A percentile compares a stretch with the other conserved stretches of the same genome.
Evolutionary conservation across 192 early-diverging fungal species (phyloP).

Genomic region (Chytriomyces confervae): DNA sequence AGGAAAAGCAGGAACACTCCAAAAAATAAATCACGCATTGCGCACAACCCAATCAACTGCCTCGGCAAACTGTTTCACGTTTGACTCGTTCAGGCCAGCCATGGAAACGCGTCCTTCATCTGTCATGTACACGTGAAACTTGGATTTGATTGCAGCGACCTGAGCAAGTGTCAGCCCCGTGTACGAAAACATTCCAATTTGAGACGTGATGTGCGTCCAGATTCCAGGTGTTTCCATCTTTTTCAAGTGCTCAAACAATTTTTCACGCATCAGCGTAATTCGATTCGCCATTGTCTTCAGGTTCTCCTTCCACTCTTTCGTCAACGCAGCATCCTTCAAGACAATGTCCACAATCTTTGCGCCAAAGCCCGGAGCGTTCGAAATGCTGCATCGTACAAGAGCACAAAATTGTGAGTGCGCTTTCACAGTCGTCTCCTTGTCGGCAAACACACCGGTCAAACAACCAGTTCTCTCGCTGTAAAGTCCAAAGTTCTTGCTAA

Average conservation of each 20-base stretch:
- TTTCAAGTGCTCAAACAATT: conserved; percentile 66
- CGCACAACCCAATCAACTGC: conserved; percentile 91
- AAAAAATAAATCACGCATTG: conserved; percentile 45
- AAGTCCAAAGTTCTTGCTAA: conserved; percentile 98
- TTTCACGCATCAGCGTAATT: conserved; percentile 86
- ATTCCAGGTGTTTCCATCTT: conserved; percentile 83
- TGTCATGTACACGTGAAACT: conserved; percentile 93
- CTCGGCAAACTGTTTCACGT: conserved; percentile 87
- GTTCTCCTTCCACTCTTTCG: conserved; percentile 73
- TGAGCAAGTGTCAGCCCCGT: conserved; percentile 84
- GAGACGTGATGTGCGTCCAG: conserved; percentile 94
- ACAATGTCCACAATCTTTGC: conserved; percentile 84
- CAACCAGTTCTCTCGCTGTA: conserved; percentile 92
- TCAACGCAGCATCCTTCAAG: conserved; percentile 79
- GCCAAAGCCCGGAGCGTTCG: conserved; percentile 90
- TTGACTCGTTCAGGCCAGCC: conserved; percentile 87
- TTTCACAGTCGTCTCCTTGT: conserved; percentile 51
- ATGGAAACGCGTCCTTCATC: conserved; percentile 93
- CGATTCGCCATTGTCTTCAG: conserved; percentile 79
- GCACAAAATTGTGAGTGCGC: conserved; percentile 81
- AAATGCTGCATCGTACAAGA: conserved; percentile 82
- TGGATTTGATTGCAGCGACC: conserved; percentile 75
- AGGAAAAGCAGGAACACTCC: too few species aligned
- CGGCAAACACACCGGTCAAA: conserved; percentile 74
- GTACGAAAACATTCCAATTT: conserved; percentile 99